Percentiles rank a stretch among this genome's conserved stretches.
Conservation (phyloP, 768 basidiomycete genomes). For the Naganishia kalamii region DNA sequence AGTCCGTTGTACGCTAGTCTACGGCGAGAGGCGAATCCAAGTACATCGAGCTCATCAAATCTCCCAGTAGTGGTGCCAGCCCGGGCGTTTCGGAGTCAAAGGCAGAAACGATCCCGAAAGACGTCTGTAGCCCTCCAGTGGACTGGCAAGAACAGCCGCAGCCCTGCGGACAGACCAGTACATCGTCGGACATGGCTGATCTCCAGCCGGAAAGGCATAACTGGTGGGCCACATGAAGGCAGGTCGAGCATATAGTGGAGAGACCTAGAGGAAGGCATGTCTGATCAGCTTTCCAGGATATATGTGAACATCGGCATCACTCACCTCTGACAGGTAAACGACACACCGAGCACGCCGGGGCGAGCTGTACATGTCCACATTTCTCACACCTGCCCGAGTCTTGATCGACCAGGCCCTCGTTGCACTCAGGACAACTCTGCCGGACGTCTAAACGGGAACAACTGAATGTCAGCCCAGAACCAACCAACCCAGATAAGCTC, state of each 20-base stretch:
- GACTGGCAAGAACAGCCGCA: conserved; percentile 3
- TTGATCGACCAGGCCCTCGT: background rate
- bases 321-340: conserved; percentile 43
- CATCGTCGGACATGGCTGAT: background rate
- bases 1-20: background rate
- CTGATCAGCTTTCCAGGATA: too few relatives aligned
- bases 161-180: conserved; percentile 6
- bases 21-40: background rate
- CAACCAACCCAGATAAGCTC: conserved; percentile 17
- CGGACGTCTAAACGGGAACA: background rate
- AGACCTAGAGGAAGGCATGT: background rate
- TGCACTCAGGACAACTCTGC: conserved; percentile 27
- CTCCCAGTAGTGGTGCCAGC: background rate
- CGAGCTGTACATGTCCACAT: conserved; percentile 25
- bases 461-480: background rate
- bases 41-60: background rate
- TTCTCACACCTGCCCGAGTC: conserved; percentile 23
- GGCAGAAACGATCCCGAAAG: background rate
- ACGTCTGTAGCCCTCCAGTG: conserved; percentile 4
- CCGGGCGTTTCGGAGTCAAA: background rate
- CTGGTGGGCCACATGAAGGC: background rate
- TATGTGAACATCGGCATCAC: too few relatives aligned
- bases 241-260: background rate
- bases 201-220: background rate
- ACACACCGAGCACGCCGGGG: conserved; percentile 35